These are phyloP conservation scores for Dactylellina cionopaga DNA, from an alignment of 2,329 filamentous ascomycete genomes.

Conservation along the genomic window DNA sequence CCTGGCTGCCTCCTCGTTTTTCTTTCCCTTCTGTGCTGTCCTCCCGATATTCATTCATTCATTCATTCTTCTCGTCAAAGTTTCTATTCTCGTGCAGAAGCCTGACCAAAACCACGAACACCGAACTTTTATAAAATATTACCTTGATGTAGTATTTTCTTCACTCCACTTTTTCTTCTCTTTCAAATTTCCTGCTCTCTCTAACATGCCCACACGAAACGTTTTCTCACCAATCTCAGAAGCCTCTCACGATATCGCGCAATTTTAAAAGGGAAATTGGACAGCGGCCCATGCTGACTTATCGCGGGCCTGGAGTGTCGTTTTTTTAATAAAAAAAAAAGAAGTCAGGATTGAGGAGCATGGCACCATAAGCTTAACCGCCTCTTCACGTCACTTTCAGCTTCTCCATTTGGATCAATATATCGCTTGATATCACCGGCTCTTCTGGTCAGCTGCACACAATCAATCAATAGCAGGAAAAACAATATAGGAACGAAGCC, in stretches of 20 bases:
- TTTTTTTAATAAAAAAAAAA: constrained; percentile 22
- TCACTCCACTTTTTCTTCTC: constrained; percentile 8
- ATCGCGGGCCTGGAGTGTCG: constrained; percentile 2
- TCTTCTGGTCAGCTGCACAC: too few species aligned
- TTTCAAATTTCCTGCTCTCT: not conserved
- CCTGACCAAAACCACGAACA: too few species aligned
- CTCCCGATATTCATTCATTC: constrained; percentile 18
- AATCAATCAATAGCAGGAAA: not conserved
- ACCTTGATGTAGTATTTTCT: too few species aligned
- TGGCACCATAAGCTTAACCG: not conserved
- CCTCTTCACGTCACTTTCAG: constrained; percentile 18
- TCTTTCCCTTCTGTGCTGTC: constrained; percentile 35
- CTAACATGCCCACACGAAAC: constrained; percentile 6
- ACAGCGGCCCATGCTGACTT: constrained; percentile 18
- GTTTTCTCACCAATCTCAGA: not conserved
- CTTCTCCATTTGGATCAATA: constrained; percentile 12
- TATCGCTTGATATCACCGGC: too few species aligned
- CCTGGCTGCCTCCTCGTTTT: constrained; percentile 30
- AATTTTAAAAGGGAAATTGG: constrained; percentile 46
- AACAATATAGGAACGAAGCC: not conserved
- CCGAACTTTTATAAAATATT: not conserved
- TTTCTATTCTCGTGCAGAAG: constrained; percentile 18
- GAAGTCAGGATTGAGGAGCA: constrained; percentile 15
- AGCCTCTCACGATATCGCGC: constrained; percentile 8
- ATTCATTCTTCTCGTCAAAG: constrained; percentile 5